These are phyloP conservation scores for Domatiomyces globalis DNA, from an alignment of 2,329 filamentous ascomycete genomes.

Conservation along the genomic window DNA sequence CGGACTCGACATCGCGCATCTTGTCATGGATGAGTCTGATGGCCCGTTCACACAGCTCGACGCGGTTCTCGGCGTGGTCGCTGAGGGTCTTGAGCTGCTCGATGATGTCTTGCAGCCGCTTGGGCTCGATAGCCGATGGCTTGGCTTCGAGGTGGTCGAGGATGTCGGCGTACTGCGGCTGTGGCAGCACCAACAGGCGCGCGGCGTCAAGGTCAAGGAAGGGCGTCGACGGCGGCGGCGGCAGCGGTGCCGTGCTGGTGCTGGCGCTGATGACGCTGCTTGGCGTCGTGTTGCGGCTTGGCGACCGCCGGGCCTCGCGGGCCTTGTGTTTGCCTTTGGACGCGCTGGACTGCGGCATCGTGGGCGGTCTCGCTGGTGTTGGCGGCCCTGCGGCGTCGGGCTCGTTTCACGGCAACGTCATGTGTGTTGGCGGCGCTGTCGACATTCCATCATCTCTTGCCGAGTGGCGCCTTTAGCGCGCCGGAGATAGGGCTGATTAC, in stretches of 20 bases:
- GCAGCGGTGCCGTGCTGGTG: constrained; percentile 8
- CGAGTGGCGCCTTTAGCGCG: neutral
- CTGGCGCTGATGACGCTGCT: constrained; percentile 38
- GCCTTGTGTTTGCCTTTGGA: constrained; percentile 40
- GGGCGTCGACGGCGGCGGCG: constrained; percentile 22
- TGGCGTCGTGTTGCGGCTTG: constrained; percentile 51
- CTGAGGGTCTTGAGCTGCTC: constrained; percentile 42
- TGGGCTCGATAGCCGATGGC: constrained; percentile 34
- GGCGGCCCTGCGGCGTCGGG: constrained; percentile 6
- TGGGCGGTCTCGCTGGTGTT: constrained; percentile 16
- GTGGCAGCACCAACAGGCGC: constrained; percentile 34
- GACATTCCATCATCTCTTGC: too few relatives aligned
- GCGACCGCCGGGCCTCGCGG: constrained; percentile 39
- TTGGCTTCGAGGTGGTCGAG: constrained; percentile 41
- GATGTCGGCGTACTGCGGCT: constrained; percentile 43
- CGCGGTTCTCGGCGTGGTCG: constrained; percentile 42
- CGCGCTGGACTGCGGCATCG: constrained; percentile 21
- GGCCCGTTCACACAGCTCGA: constrained; percentile 44
- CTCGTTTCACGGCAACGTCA: too few relatives aligned
- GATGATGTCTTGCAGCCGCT: constrained; percentile 36
- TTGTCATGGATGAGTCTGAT: constrained; percentile 46
- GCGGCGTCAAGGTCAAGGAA: constrained; percentile 42
- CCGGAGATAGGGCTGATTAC: neutral
- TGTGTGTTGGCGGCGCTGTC: too few relatives aligned
- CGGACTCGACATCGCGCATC: constrained; percentile 42